These are phyloP conservation scores for Clathrospora elynae DNA, from an alignment of 2,329 filamentous ascomycete species.

Conservation along the genomic window DNA sequence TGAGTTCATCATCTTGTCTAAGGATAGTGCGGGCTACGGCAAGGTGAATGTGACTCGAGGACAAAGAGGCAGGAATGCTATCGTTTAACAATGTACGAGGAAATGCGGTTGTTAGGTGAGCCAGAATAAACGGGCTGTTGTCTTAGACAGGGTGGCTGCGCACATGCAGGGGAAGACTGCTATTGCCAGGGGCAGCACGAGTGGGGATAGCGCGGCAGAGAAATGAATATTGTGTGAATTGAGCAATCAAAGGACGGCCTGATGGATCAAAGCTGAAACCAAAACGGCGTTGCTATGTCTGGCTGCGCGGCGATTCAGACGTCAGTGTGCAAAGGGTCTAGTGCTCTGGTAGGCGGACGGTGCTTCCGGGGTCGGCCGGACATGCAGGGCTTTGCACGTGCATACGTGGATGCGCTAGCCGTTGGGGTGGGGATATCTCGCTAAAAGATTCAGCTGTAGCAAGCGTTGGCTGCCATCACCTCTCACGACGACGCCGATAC, in stretches of 20 bases:
- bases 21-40: slow-evolving; percentile 8
- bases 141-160: slow-evolving; percentile 20
- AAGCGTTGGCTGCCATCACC: slow-evolving; percentile 21
- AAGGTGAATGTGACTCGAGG: slow-evolving; percentile 10
- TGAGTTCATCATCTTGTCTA: slow-evolving; percentile 25
- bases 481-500: slow-evolving; percentile 6
- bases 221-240: slow-evolving; percentile 23
- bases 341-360: slow-evolving; percentile 5
- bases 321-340: slow-evolving; percentile 10
- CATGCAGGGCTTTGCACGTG: slow-evolving; percentile 16
- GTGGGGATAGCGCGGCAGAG: slow-evolving; percentile 11
- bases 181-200: slow-evolving; percentile 25
- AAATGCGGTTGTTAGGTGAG: too few relatives aligned
- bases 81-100: too few relatives aligned
- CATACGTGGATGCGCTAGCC: slow-evolving; percentile 17
- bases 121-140: too few relatives aligned
- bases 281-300: slow-evolving; percentile 10
- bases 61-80: slow-evolving; percentile 9
- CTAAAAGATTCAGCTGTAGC: slow-evolving; percentile 8
- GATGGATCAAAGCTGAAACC: slow-evolving; percentile 19
- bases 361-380: slow-evolving; percentile 1
- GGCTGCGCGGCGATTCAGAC: slow-evolving; percentile 6
- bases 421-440: slow-evolving; percentile 14
- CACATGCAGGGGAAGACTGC: slow-evolving; percentile 30
- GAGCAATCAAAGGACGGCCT: slow-evolving; percentile 11